These are phyloP conservation scores for Dipteronia dyeriana DNA, from an alignment of 345 rosid genomes.

Conservation along the genomic window DNA sequence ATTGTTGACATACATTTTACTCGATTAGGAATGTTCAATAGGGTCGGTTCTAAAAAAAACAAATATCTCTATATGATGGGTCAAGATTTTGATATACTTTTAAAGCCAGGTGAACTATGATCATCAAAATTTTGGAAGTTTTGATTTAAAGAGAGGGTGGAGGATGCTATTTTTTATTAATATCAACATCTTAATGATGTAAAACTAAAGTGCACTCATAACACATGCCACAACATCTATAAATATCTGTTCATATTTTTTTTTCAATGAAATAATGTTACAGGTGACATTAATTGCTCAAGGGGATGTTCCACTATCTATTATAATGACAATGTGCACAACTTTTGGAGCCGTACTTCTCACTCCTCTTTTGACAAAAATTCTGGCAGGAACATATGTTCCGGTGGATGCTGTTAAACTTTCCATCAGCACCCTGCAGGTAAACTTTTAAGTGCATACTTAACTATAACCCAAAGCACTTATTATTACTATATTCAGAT, in stretches of 20 bases:
- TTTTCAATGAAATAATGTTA: slow-evolving; percentile 39
- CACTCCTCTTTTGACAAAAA: slow-evolving; percentile 58
- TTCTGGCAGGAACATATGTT: slow-evolving; percentile 67
- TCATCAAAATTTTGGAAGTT: background rate
- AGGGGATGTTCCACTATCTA: slow-evolving; percentile 70
- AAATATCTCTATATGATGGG: background rate
- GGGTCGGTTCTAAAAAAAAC: background rate
- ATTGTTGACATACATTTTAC: background rate
- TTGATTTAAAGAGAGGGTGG: background rate
- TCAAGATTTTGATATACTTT: background rate
- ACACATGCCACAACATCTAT: background rate
- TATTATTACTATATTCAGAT: background rate
- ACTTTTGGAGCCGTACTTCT: slow-evolving; percentile 61
- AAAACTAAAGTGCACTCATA: background rate
- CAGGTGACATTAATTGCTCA: slow-evolving; percentile 74
- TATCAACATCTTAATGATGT: background rate
- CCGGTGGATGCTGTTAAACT: slow-evolving; percentile 60
- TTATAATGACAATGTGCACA: slow-evolving; percentile 65
- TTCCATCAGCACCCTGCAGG: slow-evolving; percentile 71
- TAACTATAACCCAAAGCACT: background rate
- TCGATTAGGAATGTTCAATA: background rate
- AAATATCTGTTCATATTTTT: slow-evolving; percentile 24
- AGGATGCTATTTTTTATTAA: background rate
- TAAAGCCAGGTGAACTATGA: background rate
- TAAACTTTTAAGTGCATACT: background rate